Base-by-base conservation (phyloP, 257 asterid genomes). In the Rhazya stricta region DNA sequence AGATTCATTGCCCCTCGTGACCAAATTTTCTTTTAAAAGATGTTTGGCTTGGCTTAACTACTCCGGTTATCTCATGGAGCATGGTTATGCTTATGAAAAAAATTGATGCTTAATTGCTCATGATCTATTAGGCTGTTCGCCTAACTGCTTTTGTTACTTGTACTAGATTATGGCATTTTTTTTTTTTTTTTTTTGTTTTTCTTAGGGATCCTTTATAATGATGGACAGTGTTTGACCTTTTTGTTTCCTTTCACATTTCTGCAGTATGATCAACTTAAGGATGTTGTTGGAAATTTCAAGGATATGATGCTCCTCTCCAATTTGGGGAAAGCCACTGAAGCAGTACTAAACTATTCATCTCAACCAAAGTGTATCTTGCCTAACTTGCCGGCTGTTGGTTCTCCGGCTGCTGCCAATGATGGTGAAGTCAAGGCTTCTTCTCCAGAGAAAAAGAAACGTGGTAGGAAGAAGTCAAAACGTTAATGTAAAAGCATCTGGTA, bases 211-310 rank as follows among this genome's bases (percentile, higher is more conserved):
- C 1, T 67, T 6, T 19, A 2, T 39, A 9, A 67, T 67, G 21
- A 66, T 10, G 41, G 42, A 13, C 1, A 13, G 21, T 3, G 19
- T 37, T 16, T 67, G 15, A 29, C 25, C 36, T 42, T 78, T 53
- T 25, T 74, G 13, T 29, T 58, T 32, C 23, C 7, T 54, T 41
- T 73, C 32, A 54, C 46, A 27, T 42, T 42, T 32, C 11, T 58
- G 69, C 73, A 87, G 91, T 85, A 83, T 71, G 89, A 85, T 74
- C 76, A 69, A 75, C 69, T 85, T 84, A 82, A 66, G 61, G 74
- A 68, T 27, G 37, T 74, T 11, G 1, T 80, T 77, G 79, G n/a
- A 45, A 45, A 70, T 13, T 16, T 75, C 25, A 77, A 74, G 85
- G 84, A 78, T 23, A 76, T 74, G 76, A 30, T 77, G 19, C 70